Base-by-base conservation (phyloP, 179 eudicot species). In the Heliamphora pulchella region DNA sequence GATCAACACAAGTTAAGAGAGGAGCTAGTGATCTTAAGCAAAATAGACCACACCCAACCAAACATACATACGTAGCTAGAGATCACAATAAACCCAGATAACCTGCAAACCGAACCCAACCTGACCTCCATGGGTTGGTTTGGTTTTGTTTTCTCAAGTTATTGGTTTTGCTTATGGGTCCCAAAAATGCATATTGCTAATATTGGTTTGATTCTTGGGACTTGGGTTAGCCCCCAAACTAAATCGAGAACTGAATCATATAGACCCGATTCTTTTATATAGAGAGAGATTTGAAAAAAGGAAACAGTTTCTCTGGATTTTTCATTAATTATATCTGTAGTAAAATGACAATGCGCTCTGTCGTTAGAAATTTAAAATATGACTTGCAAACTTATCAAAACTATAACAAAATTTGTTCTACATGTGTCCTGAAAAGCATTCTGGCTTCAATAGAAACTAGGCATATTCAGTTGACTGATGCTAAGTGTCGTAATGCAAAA, bases 371-470 rank as follows among this genome's bases (percentile, higher is more conserved):
- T 31, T 57, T 39, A n/a, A 55, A 41, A 57, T 20, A 41, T 44
- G 67, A 6, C 47, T 43, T 5, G 20, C 46, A 0, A 61, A 8
- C 22, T n/a, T 5, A 8, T 41, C 13, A 47, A 58, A 75, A 58
- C 8, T 7, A 41, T 10, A 15, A 75, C 57, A 76, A 61, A 18
- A 48, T n/a, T 18, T 61, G 46, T 46, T 47, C 31, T 14, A 22
- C 3, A 18, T 15, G 0, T 77, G 63, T 50, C 55, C 22, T 14
- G 5, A 46, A 63, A 47, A 15, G 13, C 22, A 20, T 14, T 77
- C 5, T 20, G n/a, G 71, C 71, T 77, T 63, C 71, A 63, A 63
- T 20, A 63, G 79, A 76, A 76, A 10, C 44, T 17, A 46, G 13
- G 39, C 7, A 13, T 2, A 50, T 22, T 73, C 18, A 50, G 13